Base-by-base conservation (phyloP, 176 grass and related monocot species). In the Poa pratensis region DNA sequence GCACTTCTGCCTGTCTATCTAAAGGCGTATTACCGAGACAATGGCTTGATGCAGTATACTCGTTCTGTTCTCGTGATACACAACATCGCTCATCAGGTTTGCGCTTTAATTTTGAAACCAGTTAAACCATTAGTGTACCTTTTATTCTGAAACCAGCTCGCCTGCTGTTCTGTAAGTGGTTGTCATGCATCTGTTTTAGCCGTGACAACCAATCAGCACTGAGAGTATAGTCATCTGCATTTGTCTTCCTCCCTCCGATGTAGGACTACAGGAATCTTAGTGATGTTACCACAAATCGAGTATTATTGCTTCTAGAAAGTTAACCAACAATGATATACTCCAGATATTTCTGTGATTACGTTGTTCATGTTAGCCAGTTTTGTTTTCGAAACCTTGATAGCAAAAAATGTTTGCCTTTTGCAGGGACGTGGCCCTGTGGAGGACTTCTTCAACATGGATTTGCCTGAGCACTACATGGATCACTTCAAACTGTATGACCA, bases 51-150 rank as follows among this genome's bases (percentile, higher is more conserved):
- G 96, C 90, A 87, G 45, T 98, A 87, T 88, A 24, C 86, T 30
- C 91, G 96, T 27, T 98, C 96, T 82, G 81, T 95, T 79, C 86
- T 98, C 26, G 93, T 95, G 86, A 98, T 98, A 85, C 96, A 98
- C 74, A 98, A 95, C 86, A 92, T 95, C 30, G 93, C 96, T 68
- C 93, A 98, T 86, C 96, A 98, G 91, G 96, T 98, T 72, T 82
- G 18, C 71, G 37, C 68, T 43, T 73, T 15, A 85, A 69, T 46
- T 63, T 23, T 30, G 48, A 50, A 15, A 50, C 14, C 3, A 50
- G n/a, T 62, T 70, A 11, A 71, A 37, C 15, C 42, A 70, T 14
- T 17, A 18, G 2, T 82, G 16, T 81, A 18, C 69, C 13, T 79
- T 78, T 30, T 49, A 30, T 61, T 61, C 45, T 53, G 9, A 66